A percentile compares a stretch with the other conserved stretches of the same genome.
These are phyloP conservation scores for Lathyrus sativus DNA, from an alignment of 306 rosid species.

Conservation along the genomic window DNA sequence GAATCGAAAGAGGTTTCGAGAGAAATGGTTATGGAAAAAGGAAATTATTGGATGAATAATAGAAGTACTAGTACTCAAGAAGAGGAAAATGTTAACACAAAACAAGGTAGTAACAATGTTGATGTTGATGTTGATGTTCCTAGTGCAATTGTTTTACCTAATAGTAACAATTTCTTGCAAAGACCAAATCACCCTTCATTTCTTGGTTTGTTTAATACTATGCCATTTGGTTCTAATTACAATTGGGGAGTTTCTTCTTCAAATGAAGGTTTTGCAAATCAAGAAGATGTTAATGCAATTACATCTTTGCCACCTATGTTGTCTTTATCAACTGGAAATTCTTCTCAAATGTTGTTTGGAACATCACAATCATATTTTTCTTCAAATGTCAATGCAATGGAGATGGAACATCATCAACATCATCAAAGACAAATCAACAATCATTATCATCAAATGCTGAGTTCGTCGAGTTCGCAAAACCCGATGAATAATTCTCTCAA, in stretches of 20 bases:
- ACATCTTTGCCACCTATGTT: slow-evolving; percentile 59
- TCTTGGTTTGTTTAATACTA: slow-evolving; percentile 35
- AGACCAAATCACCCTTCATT: slow-evolving; percentile 50
- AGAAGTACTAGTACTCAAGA: slow-evolving; percentile 32
- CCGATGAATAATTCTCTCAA: slow-evolving; percentile 33
- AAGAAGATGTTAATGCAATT: slow-evolving; percentile 43
- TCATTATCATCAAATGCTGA: slow-evolving; percentile 58
- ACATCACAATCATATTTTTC: slow-evolving; percentile 42
- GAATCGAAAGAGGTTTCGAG: slow-evolving; percentile 50
- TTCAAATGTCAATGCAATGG: slow-evolving; percentile 49
- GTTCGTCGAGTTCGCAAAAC: slow-evolving; percentile 40
- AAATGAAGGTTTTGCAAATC: slow-evolving; percentile 33
- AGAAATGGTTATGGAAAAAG: slow-evolving; percentile 38
- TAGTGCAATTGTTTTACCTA: slow-evolving; percentile 38
- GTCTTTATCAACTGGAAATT: slow-evolving; percentile 65
- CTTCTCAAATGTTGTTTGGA: slow-evolving; percentile 52
- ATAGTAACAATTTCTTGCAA: slow-evolving; percentile 34
- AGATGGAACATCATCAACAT: slow-evolving; percentile 50
- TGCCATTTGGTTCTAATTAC: slow-evolving; percentile 40
- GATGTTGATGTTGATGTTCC: slow-evolving; percentile 9
- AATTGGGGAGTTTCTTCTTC: slow-evolving; percentile 35
- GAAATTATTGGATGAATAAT: slow-evolving; percentile 28
- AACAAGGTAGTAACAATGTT: slow-evolving; percentile 11
- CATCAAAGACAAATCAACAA: slow-evolving; percentile 57
- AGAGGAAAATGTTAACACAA: not conserved